Evolutionary conservation across 2,329 filamentous ascomycete genomes (phyloP), one percentile per base, ranked within the genome.

Genomic region (Emericellopsis cladophorae): DNA sequence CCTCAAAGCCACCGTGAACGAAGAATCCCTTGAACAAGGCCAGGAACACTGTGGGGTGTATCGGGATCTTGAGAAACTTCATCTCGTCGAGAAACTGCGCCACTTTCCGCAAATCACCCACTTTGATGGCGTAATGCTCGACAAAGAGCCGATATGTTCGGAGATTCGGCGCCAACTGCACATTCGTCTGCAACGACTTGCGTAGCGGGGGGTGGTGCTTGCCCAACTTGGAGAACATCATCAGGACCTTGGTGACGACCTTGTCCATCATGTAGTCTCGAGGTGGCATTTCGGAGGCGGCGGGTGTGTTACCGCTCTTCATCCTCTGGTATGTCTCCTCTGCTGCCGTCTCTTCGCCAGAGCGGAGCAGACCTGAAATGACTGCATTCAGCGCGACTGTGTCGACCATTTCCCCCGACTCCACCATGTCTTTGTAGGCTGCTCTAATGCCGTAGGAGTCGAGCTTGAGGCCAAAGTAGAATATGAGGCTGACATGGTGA

Each of bases 301-400:
- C 49, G 37, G 60, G 52, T 29, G 61, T 55, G 43, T 79, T 67
- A 23, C 76, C 65, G 2, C 61, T 62, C 57, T 88, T 89, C 89
- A 98, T 96, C 45, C 80, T 79, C 43, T 77, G 66, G 52, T 95
- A 95, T 10, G 95, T 76, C 44, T 82, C 72, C 49, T 90, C 79
- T 3, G 89, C 92, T 0, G 85, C 80, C 7, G 70, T 64, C 32
- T 81, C 74, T 54, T 98, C 89, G 33, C 82, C 81, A 12, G 81
- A 79, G 42, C 78, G 72, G 35, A 95, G 68, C 16, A 96, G 71
- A 2, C 87, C 80, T 0, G 79, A 71, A 46, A 96, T 84, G 51
- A 95, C 79, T 50, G 83, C 85, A 54, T 96, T 96, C 57, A 96
- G 70, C 12, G 88, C 82, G 3, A 83, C 70, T 0, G 85, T 89